Conservation (phyloP, 2,329 filamentous ascomycete species). For the Raffaelea ambrosiae region DNA sequence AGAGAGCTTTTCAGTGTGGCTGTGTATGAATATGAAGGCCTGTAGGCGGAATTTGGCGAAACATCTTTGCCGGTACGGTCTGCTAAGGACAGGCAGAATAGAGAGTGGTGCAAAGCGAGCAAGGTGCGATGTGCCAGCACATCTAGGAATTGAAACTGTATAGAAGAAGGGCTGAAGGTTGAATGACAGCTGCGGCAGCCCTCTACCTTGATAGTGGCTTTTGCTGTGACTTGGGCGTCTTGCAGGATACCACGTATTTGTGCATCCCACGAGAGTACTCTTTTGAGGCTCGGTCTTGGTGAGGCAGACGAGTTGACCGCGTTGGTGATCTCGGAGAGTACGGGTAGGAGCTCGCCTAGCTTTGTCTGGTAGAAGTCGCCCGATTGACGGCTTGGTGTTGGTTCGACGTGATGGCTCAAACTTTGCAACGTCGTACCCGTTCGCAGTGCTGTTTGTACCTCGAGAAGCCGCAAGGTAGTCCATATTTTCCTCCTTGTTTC, state of each 20-base stretch:
- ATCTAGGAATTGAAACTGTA: slow-evolving; percentile 14
- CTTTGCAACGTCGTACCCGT: no score
- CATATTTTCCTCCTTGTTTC: slow-evolving; percentile 11
- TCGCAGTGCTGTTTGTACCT: slow-evolving; percentile 12
- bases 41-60: neutral
- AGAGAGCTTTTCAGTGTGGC: slow-evolving; percentile 12
- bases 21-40: slow-evolving; percentile 6
- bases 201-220: neutral
- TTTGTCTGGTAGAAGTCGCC: slow-evolving; percentile 12
- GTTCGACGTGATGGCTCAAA: no score
- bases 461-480: slow-evolving; percentile 18
- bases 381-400: slow-evolving; percentile 5
- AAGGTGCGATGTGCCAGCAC: slow-evolving; percentile 15
- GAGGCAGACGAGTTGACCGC: slow-evolving; percentile 15
- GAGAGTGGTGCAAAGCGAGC: slow-evolving; percentile 16
- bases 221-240: slow-evolving; percentile 9
- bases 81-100: no score
- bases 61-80: no score
- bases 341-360: slow-evolving; percentile 13
- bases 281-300: slow-evolving; percentile 23
- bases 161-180: no score
- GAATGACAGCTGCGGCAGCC: no score
- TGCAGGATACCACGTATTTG: slow-evolving; percentile 13
- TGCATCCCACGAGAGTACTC: slow-evolving; percentile 30
- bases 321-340: slow-evolving; percentile 13